Conservation (phyloP, 169 alveolate species). For the Hepatocystis sp. region DNA sequence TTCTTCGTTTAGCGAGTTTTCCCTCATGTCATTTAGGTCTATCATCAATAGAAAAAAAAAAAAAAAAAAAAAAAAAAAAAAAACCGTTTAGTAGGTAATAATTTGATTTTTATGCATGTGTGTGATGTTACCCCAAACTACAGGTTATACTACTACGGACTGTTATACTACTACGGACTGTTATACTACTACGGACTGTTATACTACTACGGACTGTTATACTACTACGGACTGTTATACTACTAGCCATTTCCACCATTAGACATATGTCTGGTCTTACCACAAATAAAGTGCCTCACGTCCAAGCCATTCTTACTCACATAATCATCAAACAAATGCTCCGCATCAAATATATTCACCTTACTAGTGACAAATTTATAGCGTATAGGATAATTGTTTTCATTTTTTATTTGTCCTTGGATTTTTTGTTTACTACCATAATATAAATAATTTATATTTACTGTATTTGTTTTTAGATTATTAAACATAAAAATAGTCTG, state of each 20-base stretch:
- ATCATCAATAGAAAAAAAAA: not conserved
- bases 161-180: not conserved
- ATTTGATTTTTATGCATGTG: not conserved
- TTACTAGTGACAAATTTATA: slow-evolving; percentile 1
- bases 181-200: not conserved
- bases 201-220: not conserved
- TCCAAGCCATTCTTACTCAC: slow-evolving; percentile 6
- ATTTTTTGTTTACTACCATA: slow-evolving; percentile 37
- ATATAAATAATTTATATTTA: slow-evolving; percentile 34
- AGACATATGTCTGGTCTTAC: not conserved
- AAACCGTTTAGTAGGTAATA: not conserved
- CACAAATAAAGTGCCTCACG: not conserved
- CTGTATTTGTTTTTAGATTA: slow-evolving; percentile 24
- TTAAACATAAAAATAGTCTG: slow-evolving; percentile 24
- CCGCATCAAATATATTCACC: slow-evolving; percentile 15
- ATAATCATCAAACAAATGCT: slow-evolving; percentile 4
- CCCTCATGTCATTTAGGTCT: slow-evolving; percentile 14
- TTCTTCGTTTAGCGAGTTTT: slow-evolving; percentile 18
- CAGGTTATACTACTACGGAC: not conserved
- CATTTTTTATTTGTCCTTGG: slow-evolving; percentile 50
- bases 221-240: not conserved
- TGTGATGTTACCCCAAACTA: not conserved
- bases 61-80: not conserved
- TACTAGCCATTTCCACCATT: not conserved
- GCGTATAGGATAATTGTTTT: slow-evolving; percentile 28